Evolutionary conservation across 441 rosid species (phyloP), one percentile per base, ranked within the genome.

Genomic region (Gossypium lobatum): DNA sequence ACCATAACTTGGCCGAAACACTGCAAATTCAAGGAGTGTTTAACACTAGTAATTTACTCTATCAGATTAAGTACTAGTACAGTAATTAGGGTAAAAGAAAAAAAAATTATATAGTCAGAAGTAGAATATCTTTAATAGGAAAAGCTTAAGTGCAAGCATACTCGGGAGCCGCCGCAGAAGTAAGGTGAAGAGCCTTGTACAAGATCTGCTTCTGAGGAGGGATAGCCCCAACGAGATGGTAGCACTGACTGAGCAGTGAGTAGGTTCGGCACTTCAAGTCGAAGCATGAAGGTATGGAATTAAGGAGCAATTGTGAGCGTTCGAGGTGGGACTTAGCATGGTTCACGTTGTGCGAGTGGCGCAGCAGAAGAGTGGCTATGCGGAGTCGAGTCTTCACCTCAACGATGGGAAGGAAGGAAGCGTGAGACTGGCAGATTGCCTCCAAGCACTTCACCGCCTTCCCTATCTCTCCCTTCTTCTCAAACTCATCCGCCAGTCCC

Each of bases 281-380:
- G 74, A 86, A 87, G 81, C 95, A 95, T 34, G 98, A 93, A 42
- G 99, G 99, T 18, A 91, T 86, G 0, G 92, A 82, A 37, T 90
- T 93, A 57, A 95, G 89, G 70, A 95, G 96, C 59, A 93, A 78
- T 64, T 91, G 91, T 63, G 89, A 84, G 67, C 97, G 95, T 76
- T 95, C 99, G 5, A 95, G 93, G 76, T 95, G 99, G 73, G 91
- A 84, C 76, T 95, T 95, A 54, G 99, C 96, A 68, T 89, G 88
- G 65, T 71, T 88, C 58, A 91, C 90, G 78, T 91, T 95, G 83
- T 93, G 91, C 70, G 93, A 73, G 82, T 93, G 93, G 18, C 87
- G 88, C 64, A 95, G 90, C 14, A 95, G 91, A 63, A 95, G 89
- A 53, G 90, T 77, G 21, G 99, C 90, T 61, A 93, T 71, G 60